A percentile compares a stretch with the other conserved stretches of the same genome.
Evolutionary conservation across 2,329 filamentous ascomycete species (phyloP).

Genomic region (Ophiostoma tasmaniense): DNA sequence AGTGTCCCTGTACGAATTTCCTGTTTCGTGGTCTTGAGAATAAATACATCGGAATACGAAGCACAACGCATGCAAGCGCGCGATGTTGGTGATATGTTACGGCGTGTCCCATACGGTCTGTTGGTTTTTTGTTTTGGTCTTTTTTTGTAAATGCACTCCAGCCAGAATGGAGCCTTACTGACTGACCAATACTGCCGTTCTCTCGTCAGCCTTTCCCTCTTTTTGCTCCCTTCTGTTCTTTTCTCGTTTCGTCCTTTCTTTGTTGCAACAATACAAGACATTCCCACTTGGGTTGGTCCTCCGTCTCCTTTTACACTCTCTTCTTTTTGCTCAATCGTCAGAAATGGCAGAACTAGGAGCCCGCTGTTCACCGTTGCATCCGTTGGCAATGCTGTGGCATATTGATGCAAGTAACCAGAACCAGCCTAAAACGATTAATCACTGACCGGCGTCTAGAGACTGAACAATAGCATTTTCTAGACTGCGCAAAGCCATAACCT

Average conservation of each 20-base stretch:
- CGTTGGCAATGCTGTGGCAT: neutral
- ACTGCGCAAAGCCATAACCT: neutral
- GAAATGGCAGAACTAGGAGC: neutral
- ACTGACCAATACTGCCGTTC: neutral
- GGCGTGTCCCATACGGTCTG: neutral
- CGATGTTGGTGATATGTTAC: neutral
- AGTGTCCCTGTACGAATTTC: neutral
- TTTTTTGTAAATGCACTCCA: too few species aligned
- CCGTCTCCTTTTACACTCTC: neutral
- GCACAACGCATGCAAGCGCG: neutral
- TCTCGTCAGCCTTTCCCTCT: neutral
- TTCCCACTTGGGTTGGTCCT: neutral
- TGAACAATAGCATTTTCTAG: neutral
- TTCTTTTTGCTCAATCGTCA: neutral
- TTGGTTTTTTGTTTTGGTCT: neutral
- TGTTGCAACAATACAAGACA: neutral
- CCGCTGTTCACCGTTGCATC: neutral
- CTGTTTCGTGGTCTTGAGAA: neutral
- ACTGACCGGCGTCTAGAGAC: too few species aligned
- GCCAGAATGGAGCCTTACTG: neutral
- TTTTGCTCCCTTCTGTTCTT: neutral
- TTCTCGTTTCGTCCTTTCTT: neutral
- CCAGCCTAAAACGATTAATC: too few species aligned
- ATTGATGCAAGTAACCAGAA: neutral
- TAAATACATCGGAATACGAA: neutral